Evolutionary conservation across 805 yeast species (phyloP).

Genomic region (Candida glaebosa): DNA sequence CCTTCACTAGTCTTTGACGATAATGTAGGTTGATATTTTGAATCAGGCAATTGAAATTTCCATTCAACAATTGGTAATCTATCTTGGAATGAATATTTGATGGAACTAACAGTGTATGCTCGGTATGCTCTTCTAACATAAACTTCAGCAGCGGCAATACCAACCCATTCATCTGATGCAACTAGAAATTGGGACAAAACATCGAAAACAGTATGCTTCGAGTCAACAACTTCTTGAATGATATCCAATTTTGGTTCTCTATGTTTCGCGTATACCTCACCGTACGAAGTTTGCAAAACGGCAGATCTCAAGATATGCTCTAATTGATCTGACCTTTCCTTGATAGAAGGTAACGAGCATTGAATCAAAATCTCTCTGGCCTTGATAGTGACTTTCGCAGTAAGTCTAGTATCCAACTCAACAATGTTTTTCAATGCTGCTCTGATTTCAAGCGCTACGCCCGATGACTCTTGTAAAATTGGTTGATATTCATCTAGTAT

Average conservation of each 20-base stretch:
- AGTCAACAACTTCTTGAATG: conserved; percentile 89
- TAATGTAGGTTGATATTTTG: conserved; percentile 60
- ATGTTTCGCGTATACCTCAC: conserved; percentile 73
- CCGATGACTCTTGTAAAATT: conserved; percentile 66
- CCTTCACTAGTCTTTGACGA: conserved; percentile 37
- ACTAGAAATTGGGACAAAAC: conserved; percentile 89
- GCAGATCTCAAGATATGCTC: conserved; percentile 93
- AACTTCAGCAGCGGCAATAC: conserved; percentile 95
- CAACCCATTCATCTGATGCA: conserved; percentile 80
- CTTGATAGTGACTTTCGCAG: conserved; percentile 90
- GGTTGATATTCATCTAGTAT: conserved; percentile 81
- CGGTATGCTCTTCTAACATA: conserved; percentile 96
- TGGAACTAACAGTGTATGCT: conserved; percentile 84
- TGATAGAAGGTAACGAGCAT: conserved; percentile 93
- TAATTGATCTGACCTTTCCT: conserved; percentile 94
- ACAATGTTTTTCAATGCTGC: conserved; percentile 74
- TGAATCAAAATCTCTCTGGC: conserved; percentile 96
- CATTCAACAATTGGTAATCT: conserved; percentile 76
- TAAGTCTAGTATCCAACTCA: conserved; percentile 82
- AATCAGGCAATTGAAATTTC: conserved; percentile 84
- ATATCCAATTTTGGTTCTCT: conserved; percentile 77
- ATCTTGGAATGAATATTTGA: conserved; percentile 54
- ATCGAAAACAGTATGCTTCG: conserved; percentile 94
- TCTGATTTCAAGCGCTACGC: conserved; percentile 65
- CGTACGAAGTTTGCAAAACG: conserved; percentile 85